Percentiles rank a stretch among this genome's conserved stretches.
phyloP scores from a whole-genome alignment of 208 protist species.

The Crithidia sp. region DNA sequence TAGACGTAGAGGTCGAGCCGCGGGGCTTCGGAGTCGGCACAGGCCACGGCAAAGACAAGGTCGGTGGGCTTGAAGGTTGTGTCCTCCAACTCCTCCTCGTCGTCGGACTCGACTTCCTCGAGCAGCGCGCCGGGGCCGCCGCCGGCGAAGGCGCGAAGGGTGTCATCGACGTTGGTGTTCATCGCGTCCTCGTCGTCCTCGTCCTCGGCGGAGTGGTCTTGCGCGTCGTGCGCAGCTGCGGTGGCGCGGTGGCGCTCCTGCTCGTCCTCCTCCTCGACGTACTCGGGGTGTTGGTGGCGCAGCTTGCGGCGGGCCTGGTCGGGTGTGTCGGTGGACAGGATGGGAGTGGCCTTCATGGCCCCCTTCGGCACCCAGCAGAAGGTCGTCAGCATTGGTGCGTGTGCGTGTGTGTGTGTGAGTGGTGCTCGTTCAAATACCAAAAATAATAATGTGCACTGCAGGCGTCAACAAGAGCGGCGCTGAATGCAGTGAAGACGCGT shows the following conservation, averaged over 20 bases:
- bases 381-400: slow-evolving; percentile 73
- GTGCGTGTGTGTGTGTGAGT: too few species aligned
- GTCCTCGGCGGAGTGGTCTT: slow-evolving; percentile 27
- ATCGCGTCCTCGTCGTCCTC: slow-evolving; percentile 43
- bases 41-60: slow-evolving; percentile 71
- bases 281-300: slow-evolving; percentile 69
- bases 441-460: too few species aligned
- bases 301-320: slow-evolving; percentile 76
- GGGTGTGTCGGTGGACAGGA: slow-evolving; percentile 80
- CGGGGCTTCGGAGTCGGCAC: slow-evolving; percentile 72
- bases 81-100: slow-evolving; percentile 92
- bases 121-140: slow-evolving; percentile 72
- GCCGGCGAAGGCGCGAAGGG: slow-evolving; percentile 69
- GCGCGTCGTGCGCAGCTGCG: slow-evolving; percentile 5
- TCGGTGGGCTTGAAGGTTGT: slow-evolving; percentile 93
- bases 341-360: slow-evolving; percentile 79
- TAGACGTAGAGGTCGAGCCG: slow-evolving; percentile 95
- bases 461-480: too few species aligned
- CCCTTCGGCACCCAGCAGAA: slow-evolving; percentile 88
- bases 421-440: too few species aligned
- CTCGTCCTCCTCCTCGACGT: slow-evolving; percentile 55
- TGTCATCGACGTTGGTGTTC: slow-evolving; percentile 52
- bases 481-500: too few species aligned
- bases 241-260: not conserved
- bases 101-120: slow-evolving; percentile 83